Evolutionary conservation across 2,329 filamentous ascomycete species (phyloP), one percentile per base, ranked within the genome.

Genomic region (Truncatella angustata): DNA sequence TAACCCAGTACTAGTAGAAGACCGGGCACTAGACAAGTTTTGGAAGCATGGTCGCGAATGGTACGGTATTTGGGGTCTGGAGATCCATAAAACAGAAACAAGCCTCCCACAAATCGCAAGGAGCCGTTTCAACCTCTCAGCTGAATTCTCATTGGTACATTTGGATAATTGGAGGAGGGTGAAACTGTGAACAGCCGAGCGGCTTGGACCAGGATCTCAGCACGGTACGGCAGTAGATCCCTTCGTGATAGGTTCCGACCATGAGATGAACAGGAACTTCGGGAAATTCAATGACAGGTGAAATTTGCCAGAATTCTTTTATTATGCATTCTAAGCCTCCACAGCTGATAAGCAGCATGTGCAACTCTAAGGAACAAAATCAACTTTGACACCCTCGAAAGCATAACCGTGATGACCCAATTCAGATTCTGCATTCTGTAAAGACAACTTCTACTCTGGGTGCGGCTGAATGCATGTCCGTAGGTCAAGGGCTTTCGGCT

Each of bases 31-130:
- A 32, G 28, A 14, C 7, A 44, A 24, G 40, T 11, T 6, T 24
- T n/a, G 40, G 40, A 28, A 24, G 10, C 24, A n/a, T 24, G 21
- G 16, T 24, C 16, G 24, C 16, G 24, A n/a, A 28, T 44, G 40
- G 24, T 24, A 44, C n/a, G 40, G 40, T 28, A 44, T 44, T 44
- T 24, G 24, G 40, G 21, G 21, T 28, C 21, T n/a, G 40, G 16
- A 21, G 21, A 24, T 28, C 20, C 23, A 44, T n/a, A n/a, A 44
- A 44, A 44, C 24, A 44, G 40, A 44, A 44, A 44, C 40, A 44
- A 12, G 40, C 40, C 40, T 44, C 40, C 40, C 40, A 24, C 40
- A 44, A 44, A 44, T 44, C 21, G 40, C 40, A 28, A 44, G 40
- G 40, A 44, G 20, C 24, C 24, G 40, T 44, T 28, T 44, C 40